Conservation (phyloP, 2,329 filamentous ascomycete species). For the Neurospora crassa region DNA sequence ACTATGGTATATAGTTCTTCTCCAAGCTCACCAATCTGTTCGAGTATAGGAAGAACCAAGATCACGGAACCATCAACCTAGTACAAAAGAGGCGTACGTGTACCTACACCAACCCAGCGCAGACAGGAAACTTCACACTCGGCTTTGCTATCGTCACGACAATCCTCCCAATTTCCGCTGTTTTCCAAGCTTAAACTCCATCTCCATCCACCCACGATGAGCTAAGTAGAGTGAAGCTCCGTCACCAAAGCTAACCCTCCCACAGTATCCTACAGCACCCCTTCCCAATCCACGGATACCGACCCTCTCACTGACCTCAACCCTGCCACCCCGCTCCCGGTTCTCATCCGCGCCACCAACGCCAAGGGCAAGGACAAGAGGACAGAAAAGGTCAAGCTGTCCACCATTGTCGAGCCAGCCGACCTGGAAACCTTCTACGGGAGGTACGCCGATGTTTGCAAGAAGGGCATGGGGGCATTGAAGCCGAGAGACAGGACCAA, state of each 20-base stretch:
- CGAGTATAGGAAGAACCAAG: constrained; percentile 53
- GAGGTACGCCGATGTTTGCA: constrained; percentile 84
- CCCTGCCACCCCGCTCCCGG: constrained; percentile 50
- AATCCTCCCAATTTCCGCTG: background rate
- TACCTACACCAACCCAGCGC: background rate
- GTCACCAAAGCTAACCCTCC: background rate
- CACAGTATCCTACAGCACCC: background rate
- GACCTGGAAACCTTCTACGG: constrained; percentile 73
- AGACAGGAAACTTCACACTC: background rate
- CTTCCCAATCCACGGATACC: background rate
- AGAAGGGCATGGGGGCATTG: constrained; percentile 74
- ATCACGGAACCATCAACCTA: constrained; percentile 65
- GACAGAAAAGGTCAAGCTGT: constrained; percentile 59
- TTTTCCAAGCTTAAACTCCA: constrained; percentile 15
- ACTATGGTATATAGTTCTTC: constrained; percentile 54
- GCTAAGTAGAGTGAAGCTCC: background rate
- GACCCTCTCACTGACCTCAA: constrained; percentile 52
- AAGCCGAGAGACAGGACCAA: constrained; percentile 92
- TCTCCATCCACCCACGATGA: constrained; percentile 31
- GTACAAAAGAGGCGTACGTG: constrained; percentile 65
- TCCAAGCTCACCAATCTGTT: constrained; percentile 58
- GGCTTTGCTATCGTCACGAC: background rate
- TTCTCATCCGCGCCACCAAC: constrained; percentile 79
- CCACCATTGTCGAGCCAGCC: constrained; percentile 70
- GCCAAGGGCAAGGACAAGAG: constrained; percentile 55